Percentiles rank a stretch among this genome's conserved stretches.
Evolutionary conservation across 805 yeast genomes (phyloP).

Genomic region (Teunomyces pallodes): DNA sequence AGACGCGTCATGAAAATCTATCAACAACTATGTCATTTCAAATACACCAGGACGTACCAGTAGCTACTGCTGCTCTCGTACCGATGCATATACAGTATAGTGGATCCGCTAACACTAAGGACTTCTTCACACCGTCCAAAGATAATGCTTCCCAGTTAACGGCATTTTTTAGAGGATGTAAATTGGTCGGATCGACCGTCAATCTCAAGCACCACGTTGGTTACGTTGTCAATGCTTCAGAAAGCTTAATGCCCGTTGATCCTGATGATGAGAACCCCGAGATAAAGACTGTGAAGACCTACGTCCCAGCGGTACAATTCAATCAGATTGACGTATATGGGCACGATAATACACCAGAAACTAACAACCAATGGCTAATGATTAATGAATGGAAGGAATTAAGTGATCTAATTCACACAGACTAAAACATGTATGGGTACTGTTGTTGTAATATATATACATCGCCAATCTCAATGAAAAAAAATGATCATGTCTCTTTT

Average conservation of each 20-base stretch:
- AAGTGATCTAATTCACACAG: constrained; percentile 22
- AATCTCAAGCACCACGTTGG: constrained; percentile 18
- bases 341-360: constrained; percentile 23
- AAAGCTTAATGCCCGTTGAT: constrained; percentile 5
- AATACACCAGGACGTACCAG: constrained; percentile 6
- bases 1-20: background rate
- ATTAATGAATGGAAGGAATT: constrained; percentile 30
- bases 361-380: constrained; percentile 22
- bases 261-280: constrained; percentile 10
- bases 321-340: constrained; percentile 22
- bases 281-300: constrained; percentile 17
- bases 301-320: constrained; percentile 21
- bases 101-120: constrained; percentile 33
- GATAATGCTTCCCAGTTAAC: constrained; percentile 13
- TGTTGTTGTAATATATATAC: background rate
- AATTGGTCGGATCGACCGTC: constrained; percentile 24
- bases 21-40: constrained; percentile 7
- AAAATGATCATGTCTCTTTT: background rate
- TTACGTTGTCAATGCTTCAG: constrained; percentile 24
- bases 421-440: background rate
- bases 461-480: background rate
- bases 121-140: constrained; percentile 31
- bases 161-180: constrained; percentile 37
- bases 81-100: constrained; percentile 14
- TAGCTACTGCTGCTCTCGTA: constrained; percentile 10